Evolutionary conservation across 2,329 filamentous ascomycete species (phyloP).

Genomic region (Claviceps citrina): DNA sequence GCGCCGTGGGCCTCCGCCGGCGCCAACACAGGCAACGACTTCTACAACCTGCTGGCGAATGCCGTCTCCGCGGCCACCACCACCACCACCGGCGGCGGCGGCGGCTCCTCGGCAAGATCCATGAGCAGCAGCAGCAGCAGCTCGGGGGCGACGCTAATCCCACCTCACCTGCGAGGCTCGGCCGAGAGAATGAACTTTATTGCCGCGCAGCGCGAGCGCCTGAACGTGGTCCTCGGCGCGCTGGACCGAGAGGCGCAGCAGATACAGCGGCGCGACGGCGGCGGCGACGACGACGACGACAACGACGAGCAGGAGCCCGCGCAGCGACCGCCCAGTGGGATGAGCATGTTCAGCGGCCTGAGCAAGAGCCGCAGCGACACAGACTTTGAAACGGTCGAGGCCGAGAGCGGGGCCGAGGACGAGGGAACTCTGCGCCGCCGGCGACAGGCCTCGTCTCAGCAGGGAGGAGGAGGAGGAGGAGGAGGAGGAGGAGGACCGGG

Average conservation of each 20-base stretch:
- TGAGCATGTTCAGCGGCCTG: constrained; percentile 38
- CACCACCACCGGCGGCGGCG: constrained; percentile 19
- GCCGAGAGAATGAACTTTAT: constrained; percentile 61
- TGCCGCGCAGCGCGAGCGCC: constrained; percentile 59
- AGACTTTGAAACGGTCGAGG: constrained; percentile 81
- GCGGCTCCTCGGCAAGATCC: constrained; percentile 4
- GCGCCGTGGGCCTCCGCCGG: constrained; percentile 42
- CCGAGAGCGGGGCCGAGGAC: constrained; percentile 49
- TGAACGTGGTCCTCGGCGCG: constrained; percentile 58
- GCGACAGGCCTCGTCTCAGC: constrained; percentile 12
- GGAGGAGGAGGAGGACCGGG: constrained; percentile 5
- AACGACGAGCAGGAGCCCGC: constrained; percentile 18
- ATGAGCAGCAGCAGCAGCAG: constrained; percentile 31
- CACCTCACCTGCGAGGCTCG: constrained; percentile 47
- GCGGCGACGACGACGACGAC: background rate
- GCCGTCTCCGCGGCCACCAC: constrained; percentile 51
- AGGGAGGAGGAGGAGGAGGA: background rate
- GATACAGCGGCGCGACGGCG: constrained; percentile 28
- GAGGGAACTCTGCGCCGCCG: constrained; percentile 20
- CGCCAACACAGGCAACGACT: constrained; percentile 40
- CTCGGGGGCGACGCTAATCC: no score
- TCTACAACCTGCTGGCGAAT: constrained; percentile 63
- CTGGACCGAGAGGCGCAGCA: constrained; percentile 65
- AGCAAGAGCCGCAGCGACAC: constrained; percentile 73
- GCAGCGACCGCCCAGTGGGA: constrained; percentile 31